phyloP scores from a whole-genome alignment of 129 eudicot species.

The Lactuca sativa region DNA sequence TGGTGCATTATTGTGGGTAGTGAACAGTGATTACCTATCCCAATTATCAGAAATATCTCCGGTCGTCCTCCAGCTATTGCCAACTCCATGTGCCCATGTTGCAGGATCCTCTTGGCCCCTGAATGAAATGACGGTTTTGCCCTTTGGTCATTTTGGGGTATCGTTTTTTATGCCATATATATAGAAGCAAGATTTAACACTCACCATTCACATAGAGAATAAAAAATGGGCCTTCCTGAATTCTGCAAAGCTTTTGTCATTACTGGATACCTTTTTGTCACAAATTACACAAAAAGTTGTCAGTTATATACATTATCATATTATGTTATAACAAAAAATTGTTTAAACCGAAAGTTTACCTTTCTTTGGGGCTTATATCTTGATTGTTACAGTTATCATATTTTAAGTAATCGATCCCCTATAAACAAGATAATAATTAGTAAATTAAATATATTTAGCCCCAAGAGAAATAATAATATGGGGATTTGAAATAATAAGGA shows the following conservation, averaged over 20 bases:
- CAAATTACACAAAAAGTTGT: conserved; percentile 1
- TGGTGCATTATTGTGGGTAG: background rate
- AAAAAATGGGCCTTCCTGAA: conserved; percentile 80
- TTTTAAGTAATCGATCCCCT: conserved; percentile 90
- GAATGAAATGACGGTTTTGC: conserved; percentile 14
- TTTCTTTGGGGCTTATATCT: conserved; percentile 49
- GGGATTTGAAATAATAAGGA: background rate
- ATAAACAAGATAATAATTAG: background rate
- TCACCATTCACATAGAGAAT: conserved; percentile 91
- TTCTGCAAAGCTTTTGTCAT: conserved; percentile 78
- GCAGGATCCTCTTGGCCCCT: conserved; percentile 98
- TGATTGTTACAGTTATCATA: conserved; percentile 78
- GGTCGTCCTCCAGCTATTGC: conserved; percentile 99
- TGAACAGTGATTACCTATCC: conserved; percentile 51
- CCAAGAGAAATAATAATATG: background rate
- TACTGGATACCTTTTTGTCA: conserved; percentile 62
- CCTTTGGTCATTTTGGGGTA: conserved; percentile 11
- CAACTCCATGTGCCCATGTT: conserved; percentile 72
- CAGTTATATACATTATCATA: background rate
- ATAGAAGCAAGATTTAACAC: conserved; percentile 8
- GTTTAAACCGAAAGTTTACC: conserved; percentile 30
- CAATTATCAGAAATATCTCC: conserved; percentile 82
- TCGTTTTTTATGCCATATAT: conserved; percentile 5
- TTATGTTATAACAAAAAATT: too few relatives aligned
- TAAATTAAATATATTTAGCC: background rate